phyloP scores from a whole-genome alignment of 768 basidiomycete species.

The Aureoboletus auriporus region DNA sequence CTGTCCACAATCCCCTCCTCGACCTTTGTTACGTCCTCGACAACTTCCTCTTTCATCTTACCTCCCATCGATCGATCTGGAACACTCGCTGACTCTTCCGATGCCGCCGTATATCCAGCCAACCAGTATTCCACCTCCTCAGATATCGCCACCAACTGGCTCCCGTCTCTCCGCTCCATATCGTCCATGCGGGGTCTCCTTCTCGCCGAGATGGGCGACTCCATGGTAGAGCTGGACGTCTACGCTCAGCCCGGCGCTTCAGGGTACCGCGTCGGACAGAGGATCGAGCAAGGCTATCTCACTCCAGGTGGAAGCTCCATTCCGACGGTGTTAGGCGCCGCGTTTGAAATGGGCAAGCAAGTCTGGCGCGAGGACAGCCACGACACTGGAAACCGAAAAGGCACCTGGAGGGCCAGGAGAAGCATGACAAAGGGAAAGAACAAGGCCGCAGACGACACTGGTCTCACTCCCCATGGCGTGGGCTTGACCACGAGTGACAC shows the following conservation, averaged over 20 bases:
- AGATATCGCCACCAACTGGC: slow-evolving; percentile 9
- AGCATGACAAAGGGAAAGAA: slow-evolving; percentile 4
- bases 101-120: slow-evolving; percentile 14
- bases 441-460: slow-evolving; percentile 4
- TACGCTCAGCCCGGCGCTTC: slow-evolving; percentile 31
- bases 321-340: slow-evolving; percentile 4
- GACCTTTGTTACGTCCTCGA: slow-evolving; percentile 19
- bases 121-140: slow-evolving; percentile 5
- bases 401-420: slow-evolving; percentile 14
- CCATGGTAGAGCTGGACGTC: slow-evolving; percentile 43
- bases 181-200: slow-evolving; percentile 45
- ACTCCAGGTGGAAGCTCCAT: slow-evolving; percentile 28
- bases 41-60: slow-evolving; percentile 22
- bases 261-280: slow-evolving; percentile 38
- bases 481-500: slow-evolving; percentile 47
- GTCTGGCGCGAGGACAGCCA: slow-evolving; percentile 18
- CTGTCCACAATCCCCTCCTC: slow-evolving; percentile 28
- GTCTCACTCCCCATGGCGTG: slow-evolving; percentile 9
- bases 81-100: slow-evolving; percentile 12
- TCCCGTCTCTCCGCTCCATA: slow-evolving; percentile 31
- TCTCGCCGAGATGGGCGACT: slow-evolving; percentile 44
- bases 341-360: slow-evolving; percentile 18
- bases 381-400: slow-evolving; percentile 3
- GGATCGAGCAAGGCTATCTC: slow-evolving; percentile 32
- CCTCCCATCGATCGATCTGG: slow-evolving; percentile 14